Percentiles rank a stretch among this genome's conserved stretches.
Evolutionary conservation across 2,329 filamentous ascomycete species (phyloP).

Genomic region (Sporothrix humicola): DNA sequence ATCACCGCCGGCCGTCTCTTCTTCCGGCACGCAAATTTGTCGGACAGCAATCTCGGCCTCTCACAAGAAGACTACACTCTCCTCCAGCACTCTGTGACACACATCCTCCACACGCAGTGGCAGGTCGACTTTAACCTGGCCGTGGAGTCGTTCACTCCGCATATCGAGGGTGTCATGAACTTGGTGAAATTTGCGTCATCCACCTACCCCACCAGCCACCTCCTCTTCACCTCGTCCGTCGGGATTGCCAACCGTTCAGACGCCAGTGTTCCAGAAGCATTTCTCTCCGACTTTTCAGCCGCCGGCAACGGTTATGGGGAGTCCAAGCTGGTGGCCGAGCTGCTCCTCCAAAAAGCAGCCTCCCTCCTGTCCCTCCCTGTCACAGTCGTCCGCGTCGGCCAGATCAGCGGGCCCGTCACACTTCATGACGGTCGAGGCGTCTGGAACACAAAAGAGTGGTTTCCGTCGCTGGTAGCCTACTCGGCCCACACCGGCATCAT

Average conservation of each 20-base stretch:
- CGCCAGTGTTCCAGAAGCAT: neutral
- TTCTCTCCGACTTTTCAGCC: neutral
- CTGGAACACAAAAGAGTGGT: slow-evolving; percentile 26
- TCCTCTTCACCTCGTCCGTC: slow-evolving; percentile 25
- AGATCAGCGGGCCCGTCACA: slow-evolving; percentile 22
- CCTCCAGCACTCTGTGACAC: neutral
- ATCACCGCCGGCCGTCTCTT: neutral
- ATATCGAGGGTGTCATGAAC: slow-evolving; percentile 4
- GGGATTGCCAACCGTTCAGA: neutral
- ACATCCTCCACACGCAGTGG: slow-evolving; percentile 28
- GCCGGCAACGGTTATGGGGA: slow-evolving; percentile 18
- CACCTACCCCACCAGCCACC: neutral
- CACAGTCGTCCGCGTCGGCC: slow-evolving; percentile 23
- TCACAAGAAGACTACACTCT: neutral
- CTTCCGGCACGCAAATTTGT: slow-evolving; percentile 2
- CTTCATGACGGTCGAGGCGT: neutral
- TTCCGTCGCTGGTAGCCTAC: slow-evolving; percentile 13
- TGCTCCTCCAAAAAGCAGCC: neutral
- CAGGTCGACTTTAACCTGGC: slow-evolving; percentile 28
- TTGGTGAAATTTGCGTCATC: neutral
- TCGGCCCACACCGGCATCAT: neutral
- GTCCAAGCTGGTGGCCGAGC: slow-evolving; percentile 26
- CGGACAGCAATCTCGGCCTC: neutral
- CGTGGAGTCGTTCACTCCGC: slow-evolving; percentile 17
- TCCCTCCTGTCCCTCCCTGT: neutral